Evolutionary conservation across 228 moss, liverwort and hornwort species (phyloP), one percentile per base, ranked within the genome.

Genomic region (Sphagnum magellanicum): DNA sequence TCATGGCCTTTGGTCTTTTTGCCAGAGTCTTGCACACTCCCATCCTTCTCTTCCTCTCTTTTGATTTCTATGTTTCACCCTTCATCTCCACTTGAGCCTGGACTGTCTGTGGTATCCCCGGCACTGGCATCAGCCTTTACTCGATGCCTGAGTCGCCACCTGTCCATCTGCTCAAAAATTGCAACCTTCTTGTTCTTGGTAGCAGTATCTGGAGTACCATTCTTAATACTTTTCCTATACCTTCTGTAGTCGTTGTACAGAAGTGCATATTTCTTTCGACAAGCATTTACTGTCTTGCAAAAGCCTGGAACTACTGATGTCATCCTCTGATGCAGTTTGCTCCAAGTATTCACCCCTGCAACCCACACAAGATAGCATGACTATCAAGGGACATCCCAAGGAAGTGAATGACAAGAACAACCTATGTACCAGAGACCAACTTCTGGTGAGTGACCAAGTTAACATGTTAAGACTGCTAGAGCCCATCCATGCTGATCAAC

Each of bases 321-420:
- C 86, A 86, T 86, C 60, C 83, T 86, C 60, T 71, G 32, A 80
- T 86, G 86, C 55, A 86, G 83, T 78, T 86, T 86, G 66, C 55
- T 86, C 86, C 86, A 86, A 72, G 86, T 86, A 78, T 86, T 86
- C 50, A 86, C 86, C 67, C 86, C 86, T 86, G 83, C 76, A 76
- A 74, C 64, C 52, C 69, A 32, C 32, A 32, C 32, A 32, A 32
- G 32, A 32, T 32, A 32, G 32, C 32, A 32, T 32, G 32, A 32
- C 32, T 32, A 3, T 32, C 32, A 32, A 32, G 32, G 32, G 32
- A 32, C 0, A 32, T 32, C 32, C 32, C 32, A 32, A 32, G 32
- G 32, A 32, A 32, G 32, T 32, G 32, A 32, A 3, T 32, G 32
- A 32, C 32, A 32, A 32, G 32, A 32, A 32, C 32, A 32, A 32